A percentile compares a stretch with the other conserved stretches of the same genome.
phyloP scores from a whole-genome alignment of 2,329 filamentous ascomycete genomes.

The Diaporthe sp. region DNA sequence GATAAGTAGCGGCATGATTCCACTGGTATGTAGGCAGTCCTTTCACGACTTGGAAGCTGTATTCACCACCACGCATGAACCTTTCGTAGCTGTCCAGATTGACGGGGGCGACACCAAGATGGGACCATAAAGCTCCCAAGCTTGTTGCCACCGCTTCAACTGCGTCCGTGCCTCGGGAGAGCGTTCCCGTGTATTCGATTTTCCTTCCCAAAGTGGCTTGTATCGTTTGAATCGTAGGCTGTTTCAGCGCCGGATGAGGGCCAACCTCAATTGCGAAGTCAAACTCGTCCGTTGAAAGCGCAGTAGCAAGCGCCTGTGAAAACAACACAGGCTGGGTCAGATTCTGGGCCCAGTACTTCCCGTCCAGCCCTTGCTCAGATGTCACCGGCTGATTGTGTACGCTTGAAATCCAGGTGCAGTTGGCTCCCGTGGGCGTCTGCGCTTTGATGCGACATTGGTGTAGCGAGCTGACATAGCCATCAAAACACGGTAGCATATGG shows the following conservation, averaged over 20 bases:
- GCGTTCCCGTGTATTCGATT: conserved; percentile 46
- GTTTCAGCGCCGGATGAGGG: conserved; percentile 56
- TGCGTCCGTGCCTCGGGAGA: conserved; percentile 43
- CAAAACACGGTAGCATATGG: conserved; percentile 50
- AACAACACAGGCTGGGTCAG: conserved; percentile 46
- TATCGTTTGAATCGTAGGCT: conserved; percentile 52
- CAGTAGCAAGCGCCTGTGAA: conserved; percentile 36
- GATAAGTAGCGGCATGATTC: conserved; percentile 32
- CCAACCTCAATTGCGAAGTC: conserved; percentile 49
- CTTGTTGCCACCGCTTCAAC: conserved; percentile 40
- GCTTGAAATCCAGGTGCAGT: conserved; percentile 45
- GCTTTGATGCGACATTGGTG: neutral
- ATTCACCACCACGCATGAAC: neutral
- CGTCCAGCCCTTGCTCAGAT: neutral
- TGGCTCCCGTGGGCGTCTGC: neutral
- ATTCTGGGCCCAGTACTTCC: conserved; percentile 44
- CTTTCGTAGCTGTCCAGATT: conserved; percentile 18
- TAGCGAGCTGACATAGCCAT: conserved; percentile 35
- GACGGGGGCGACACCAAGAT: neutral
- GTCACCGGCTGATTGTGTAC: conserved; percentile 36
- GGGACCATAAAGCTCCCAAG: conserved; percentile 42
- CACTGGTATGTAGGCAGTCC: conserved; percentile 37
- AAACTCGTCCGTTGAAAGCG: conserved; percentile 26
- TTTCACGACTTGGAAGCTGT: conserved; percentile 12
- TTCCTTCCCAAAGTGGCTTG: conserved; percentile 28